Evolutionary conservation across 768 basidiomycete species (phyloP).

Genomic region (Russula virescens): DNA sequence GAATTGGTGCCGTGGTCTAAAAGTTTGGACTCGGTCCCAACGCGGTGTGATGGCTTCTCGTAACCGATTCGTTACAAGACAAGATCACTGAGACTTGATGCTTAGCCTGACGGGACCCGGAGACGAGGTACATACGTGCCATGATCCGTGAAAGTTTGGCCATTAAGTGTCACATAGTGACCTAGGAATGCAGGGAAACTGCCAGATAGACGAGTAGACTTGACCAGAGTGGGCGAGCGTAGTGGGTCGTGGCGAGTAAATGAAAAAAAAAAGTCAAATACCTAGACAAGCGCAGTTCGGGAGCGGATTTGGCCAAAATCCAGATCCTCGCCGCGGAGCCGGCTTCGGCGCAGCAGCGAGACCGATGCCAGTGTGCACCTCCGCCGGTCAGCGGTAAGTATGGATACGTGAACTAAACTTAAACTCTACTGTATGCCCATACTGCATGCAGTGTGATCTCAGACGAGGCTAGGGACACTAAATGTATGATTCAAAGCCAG

Average conservation of each 20-base stretch:
- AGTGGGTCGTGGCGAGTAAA: neutral
- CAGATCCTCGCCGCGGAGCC: constrained; percentile 23
- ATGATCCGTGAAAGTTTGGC: constrained; percentile 19
- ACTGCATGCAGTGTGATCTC: neutral
- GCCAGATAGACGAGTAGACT: constrained; percentile 23
- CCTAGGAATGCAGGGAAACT: constrained; percentile 20
- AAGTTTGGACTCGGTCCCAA: constrained; percentile 19
- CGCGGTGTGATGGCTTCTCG: constrained; percentile 21
- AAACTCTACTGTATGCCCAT: neutral
- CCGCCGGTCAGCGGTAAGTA: constrained; percentile 3
- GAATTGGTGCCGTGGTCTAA: constrained; percentile 15
- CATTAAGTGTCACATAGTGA: constrained; percentile 13
- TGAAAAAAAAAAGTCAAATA: constrained; percentile 16
- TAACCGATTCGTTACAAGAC: constrained; percentile 24
- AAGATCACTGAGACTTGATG: constrained; percentile 21
- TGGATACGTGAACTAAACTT: constrained; percentile 17
- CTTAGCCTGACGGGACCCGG: constrained; percentile 20
- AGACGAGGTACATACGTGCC: constrained; percentile 20
- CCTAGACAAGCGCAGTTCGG: constrained; percentile 14
- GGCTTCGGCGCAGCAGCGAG: constrained; percentile 21
- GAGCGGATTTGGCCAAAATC: neutral
- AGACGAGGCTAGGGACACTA: neutral
- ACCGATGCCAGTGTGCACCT: constrained; percentile 1
- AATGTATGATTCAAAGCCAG: constrained; percentile 13
- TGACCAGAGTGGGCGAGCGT: constrained; percentile 11